Base-by-base conservation (phyloP, 441 rosid genomes). In the Adansonia gregorii region DNA sequence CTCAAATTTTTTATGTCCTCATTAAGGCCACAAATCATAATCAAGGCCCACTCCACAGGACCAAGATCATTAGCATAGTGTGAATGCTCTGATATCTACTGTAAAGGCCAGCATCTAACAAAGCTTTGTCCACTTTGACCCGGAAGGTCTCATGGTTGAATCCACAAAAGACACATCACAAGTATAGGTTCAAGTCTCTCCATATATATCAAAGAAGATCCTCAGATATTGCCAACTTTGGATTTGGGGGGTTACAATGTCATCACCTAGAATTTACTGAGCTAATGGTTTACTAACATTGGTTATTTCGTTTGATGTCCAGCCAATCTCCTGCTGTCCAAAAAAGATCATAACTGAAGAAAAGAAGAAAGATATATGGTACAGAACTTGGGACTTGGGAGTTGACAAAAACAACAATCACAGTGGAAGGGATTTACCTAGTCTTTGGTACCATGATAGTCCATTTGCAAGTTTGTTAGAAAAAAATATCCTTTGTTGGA, bases 1-100 rank as follows among this genome's bases (percentile, higher is more conserved):
- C 43, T 15, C 58, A 69, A 27, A 49, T 49, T 4, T 27, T 41
- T 41, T 8, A 17, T 11, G 19, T 43, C 70, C 69, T n/a, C 51
- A 8, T 17, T 22, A 65, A 65, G 69, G 69, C 69, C 20, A 64
- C 68, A 39, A 41, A n/a, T 14, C 22, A 64, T 20, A 64, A 35
- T 31, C 15, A 14, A 63, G 20, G 8, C 22, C 48, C 68, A 64
- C 48, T 35, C 68, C 39, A 39, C 22, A 6, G 19, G 45, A 31
- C 20, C 48, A 64, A 35, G 46, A 35, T 64, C 68, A 64, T 8
- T 15, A 14, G 20, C 20, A 39, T 46, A 31, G 67, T 6, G 39
- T 64, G 68, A 64, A 22, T 20, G 14, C 41, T 63, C 19, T 27
- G 43, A 31, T 63, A 31, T 17, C 45, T 12, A 27, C 39, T 2